Base-by-base conservation (phyloP, 495 filamentous ascomycete genomes). In the Pyronema domesticum region DNA sequence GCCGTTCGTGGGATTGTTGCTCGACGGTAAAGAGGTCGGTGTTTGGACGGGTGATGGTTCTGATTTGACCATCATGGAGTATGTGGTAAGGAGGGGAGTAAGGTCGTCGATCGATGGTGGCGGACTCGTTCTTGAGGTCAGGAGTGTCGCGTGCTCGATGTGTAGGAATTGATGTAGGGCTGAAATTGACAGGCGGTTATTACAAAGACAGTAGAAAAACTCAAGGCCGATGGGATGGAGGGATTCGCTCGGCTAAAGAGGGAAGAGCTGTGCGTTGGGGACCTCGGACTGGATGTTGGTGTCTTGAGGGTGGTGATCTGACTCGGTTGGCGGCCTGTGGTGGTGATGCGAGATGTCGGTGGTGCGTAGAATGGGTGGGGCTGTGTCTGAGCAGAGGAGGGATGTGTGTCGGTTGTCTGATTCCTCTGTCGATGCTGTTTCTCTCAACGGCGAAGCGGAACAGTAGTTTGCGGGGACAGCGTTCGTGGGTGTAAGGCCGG, bases 221-320 rank as follows among this genome's bases (percentile, higher is more conserved):
- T 15, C 15, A 13, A 46, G 5, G 36, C 37, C 35, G 14, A n/a
- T 10, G 14, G 45, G 10, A 14, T n/a, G n/a, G 10, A 23, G 23
- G n/a, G 13, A 10, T 11, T 55, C 37, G 43, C 35, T 51, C 48
- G 48, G 48, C 48, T 51, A 51, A 51, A 51, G 13, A 47, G 23
- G 18, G 9, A 51, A 36, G 4, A 35, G 48, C 18, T 10, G 35
- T 51, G 48, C 48, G 48, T 14, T 37, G 48, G 48, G 14, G 48
- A 37, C 23, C 48, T 51, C 48, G 3, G 48, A 51, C 23, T 33
- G 17, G 48, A 10, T 30, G 23, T 1, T 30, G 23, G 23, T 30
- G 23, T 30, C 23, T 30, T 30, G 23, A 30, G 23, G 23, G 5
- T 30, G 23, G 23, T 30, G 23, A 30, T 30, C 23, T 5, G 23